These are phyloP conservation scores for Starmerella sp. DNA, from an alignment of 805 yeast genomes.

Conservation along the genomic window DNA sequence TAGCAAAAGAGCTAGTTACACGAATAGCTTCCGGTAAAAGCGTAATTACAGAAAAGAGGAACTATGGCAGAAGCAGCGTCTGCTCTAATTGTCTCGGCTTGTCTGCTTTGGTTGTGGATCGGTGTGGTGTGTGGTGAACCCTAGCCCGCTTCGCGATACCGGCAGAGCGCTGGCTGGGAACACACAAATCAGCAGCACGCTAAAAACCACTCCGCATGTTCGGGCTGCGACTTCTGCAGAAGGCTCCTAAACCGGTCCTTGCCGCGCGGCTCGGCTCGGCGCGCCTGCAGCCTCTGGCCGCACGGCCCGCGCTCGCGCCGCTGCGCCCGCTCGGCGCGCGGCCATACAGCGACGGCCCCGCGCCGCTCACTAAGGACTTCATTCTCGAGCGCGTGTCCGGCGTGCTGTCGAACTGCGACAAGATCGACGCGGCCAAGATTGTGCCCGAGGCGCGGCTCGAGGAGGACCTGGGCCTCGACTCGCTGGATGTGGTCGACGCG, in stretches of 20 bases:
- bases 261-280: constrained; percentile 4
- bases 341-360: constrained; percentile 34
- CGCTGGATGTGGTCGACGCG: constrained; percentile 88
- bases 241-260: constrained; percentile 1
- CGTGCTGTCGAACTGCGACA: constrained; percentile 55
- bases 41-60: too few relatives aligned
- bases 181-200: neutral
- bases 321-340: neutral
- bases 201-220: constrained; percentile 3
- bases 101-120: too few relatives aligned
- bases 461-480: constrained; percentile 69
- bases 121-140: neutral
- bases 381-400: constrained; percentile 72
- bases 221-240: constrained; percentile 6
- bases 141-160: neutral
- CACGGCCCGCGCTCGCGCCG: constrained; percentile 3
- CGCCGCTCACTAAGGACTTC: constrained; percentile 58
- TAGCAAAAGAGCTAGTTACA: too few relatives aligned
- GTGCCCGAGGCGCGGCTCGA: constrained; percentile 34
- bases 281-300: neutral
- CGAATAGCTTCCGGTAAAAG: too few relatives aligned
- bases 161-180: neutral
- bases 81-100: too few relatives aligned
- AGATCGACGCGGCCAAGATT: constrained; percentile 34
- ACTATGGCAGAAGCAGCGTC: too few relatives aligned